phyloP scores from a whole-genome alignment of 2,329 filamentous ascomycete genomes.

The Sporothrix mexicana region DNA sequence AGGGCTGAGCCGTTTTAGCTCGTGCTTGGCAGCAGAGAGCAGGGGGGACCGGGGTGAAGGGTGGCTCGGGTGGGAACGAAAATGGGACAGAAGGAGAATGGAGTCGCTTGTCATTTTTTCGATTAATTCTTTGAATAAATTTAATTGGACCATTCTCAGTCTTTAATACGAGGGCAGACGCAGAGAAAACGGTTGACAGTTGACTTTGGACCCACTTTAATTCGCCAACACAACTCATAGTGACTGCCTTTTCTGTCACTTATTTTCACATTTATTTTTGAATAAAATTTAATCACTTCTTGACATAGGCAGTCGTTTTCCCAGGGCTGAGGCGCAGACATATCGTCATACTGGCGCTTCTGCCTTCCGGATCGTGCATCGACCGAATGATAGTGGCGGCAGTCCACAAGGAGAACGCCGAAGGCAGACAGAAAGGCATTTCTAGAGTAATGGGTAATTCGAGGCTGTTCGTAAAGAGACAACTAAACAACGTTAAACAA shows the following conservation, averaged over 20 bases:
- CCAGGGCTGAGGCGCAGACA: slow-evolving; percentile 24
- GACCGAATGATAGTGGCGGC: slow-evolving; percentile 8
- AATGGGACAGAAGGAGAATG: background rate
- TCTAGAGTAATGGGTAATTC: background rate
- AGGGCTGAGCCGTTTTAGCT: slow-evolving; percentile 34
- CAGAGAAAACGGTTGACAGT: no score
- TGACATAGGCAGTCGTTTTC: background rate
- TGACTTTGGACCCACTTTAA: no score
- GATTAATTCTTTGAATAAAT: no score
- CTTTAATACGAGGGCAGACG: no score
- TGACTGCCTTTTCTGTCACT: background rate
- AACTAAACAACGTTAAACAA: background rate
- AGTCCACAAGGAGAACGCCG: background rate
- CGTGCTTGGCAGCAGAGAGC: background rate
- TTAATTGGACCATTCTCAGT: no score
- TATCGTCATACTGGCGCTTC: background rate
- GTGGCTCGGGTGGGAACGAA: background rate
- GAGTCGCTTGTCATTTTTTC: background rate
- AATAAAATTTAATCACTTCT: background rate
- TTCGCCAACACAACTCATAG: no score
- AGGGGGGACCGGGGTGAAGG: slow-evolving; percentile 4
- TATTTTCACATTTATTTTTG: background rate
- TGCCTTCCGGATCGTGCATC: background rate
- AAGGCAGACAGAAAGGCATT: slow-evolving; percentile 1
- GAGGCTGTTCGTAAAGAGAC: background rate